Percentiles rank a stretch among this genome's conserved stretches.
Evolutionary conservation across 495 filamentous ascomycete species (phyloP).

Genomic region (Penicillium coprophilum): DNA sequence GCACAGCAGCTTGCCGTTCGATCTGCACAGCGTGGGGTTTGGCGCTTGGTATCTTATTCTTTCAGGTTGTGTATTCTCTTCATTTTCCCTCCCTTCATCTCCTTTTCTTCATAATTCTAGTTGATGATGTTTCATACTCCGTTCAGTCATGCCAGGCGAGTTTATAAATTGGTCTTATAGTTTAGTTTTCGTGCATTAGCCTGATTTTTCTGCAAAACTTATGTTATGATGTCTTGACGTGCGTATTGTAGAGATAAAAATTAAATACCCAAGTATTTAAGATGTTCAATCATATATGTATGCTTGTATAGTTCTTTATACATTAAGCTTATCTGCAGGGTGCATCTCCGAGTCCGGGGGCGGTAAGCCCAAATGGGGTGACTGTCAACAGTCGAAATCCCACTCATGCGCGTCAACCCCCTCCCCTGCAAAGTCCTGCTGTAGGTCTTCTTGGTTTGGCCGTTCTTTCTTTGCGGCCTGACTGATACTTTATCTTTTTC

Average conservation of each 20-base stretch:
- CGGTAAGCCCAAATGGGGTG: slow-evolving; percentile 20
- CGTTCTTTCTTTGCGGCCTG: slow-evolving; percentile 9
- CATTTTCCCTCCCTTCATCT: background rate
- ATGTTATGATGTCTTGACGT: background rate
- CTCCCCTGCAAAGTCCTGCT: background rate
- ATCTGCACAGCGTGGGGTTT: slow-evolving; percentile 51
- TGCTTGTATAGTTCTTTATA: slow-evolving; percentile 4
- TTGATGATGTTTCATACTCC: background rate
- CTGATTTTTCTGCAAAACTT: background rate
- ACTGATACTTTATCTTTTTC: slow-evolving; percentile 1
- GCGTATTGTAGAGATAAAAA: background rate
- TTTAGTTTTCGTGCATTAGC: slow-evolving; percentile 17
- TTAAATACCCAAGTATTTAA: background rate
- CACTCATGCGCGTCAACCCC: slow-evolving; percentile 7
- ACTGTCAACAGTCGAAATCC: slow-evolving; percentile 17
- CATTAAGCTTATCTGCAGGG: slow-evolving; percentile 12
- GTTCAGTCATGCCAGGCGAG: background rate
- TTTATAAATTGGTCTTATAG: slow-evolving; percentile 1
- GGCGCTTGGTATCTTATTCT: slow-evolving; percentile 38
- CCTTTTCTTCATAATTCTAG: slow-evolving; percentile 5
- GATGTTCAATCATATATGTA: background rate
- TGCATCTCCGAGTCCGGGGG: slow-evolving; percentile 16
- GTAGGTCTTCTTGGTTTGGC: slow-evolving; percentile 2
- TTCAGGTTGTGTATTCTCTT: slow-evolving; percentile 13
- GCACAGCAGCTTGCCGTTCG: slow-evolving; percentile 25